These are phyloP conservation scores for Cyamopsis tetragonoloba DNA, from an alignment of 306 rosid genomes.

Conservation along the genomic window DNA sequence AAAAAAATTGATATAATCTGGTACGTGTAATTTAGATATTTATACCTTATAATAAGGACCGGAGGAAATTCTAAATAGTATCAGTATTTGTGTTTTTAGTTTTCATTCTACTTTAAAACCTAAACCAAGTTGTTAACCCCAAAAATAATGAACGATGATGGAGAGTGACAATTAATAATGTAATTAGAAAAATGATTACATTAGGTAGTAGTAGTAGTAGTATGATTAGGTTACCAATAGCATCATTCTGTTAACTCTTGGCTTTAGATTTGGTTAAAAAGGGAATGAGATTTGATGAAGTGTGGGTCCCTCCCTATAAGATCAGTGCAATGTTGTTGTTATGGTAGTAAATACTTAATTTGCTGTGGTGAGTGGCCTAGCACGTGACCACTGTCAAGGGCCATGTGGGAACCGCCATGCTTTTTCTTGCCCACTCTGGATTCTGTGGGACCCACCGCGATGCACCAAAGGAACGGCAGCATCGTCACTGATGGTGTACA, in stretches of 20 bases:
- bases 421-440: neutral
- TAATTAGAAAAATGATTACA: neutral
- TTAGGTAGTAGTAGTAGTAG: neutral
- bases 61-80: no score
- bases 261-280: neutral
- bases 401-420: neutral
- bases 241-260: slow-evolving; percentile 21
- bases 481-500: no score
- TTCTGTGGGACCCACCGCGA: slow-evolving; percentile 5
- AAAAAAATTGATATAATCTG: no score
- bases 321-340: neutral
- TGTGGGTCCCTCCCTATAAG: slow-evolving; percentile 18
- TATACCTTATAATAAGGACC: no score
- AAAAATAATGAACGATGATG: neutral
- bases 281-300: slow-evolving; percentile 28
- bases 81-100: no score
- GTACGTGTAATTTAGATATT: no score
- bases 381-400: slow-evolving; percentile 16
- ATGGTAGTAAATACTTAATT: no score
- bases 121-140: no score
- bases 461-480: no score
- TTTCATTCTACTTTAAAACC: no score
- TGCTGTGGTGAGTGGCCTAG: neutral
- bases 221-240: slow-evolving; percentile 32
- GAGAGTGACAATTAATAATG: neutral